Base-by-base conservation (phyloP, 73 alveolate species). In the Paramecium sonneborni region DNA sequence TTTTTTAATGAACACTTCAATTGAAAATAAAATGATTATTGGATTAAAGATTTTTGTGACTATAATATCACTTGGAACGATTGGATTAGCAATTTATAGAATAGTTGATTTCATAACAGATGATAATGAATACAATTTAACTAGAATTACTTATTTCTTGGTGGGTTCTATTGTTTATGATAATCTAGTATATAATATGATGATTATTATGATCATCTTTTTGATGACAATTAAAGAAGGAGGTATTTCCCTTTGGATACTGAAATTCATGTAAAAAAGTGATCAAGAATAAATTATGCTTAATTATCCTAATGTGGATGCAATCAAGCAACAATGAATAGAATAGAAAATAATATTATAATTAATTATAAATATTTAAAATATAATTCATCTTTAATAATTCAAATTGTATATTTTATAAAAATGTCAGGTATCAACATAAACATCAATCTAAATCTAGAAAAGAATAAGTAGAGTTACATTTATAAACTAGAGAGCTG, bases 401-500 rank as follows among this genome's bases (percentile, higher is more conserved):
- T 52, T 52, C 68, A 52, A 52, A 52, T 52, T 52, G 68, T 52
- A 52, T 52, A 28, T 62, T 62, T 62, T 26, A 62, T 15, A 72
- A 28, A 72, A 35, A 72, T 72, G 86, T 72, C 86, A 72, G 86
- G 86, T 72, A 72, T 72, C 86, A 72, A 72, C 24, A 72, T 72
- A 0, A 72, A 72, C 86, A 72, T 72, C 18, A 72, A 72, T 72
- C 44, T 72, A 35, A 72, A 72, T 72, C 34, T 72, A 41, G 86
- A 72, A 6, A 72, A 72, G 86, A 32, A 72, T 18, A 72, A 72
- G 58, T 35, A 72, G 57, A 28, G 35, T 37, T 21, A 11, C 6
- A 14, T 72, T 12, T 34, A 72, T 72, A 72, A 72, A 35, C 57
- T 72, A 72, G 55, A 72, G 55, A 72, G 86, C 26, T 72, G 44